Evolutionary conservation across 139 green algal genomes (phyloP).

Genomic region (Closterium sp.): DNA sequence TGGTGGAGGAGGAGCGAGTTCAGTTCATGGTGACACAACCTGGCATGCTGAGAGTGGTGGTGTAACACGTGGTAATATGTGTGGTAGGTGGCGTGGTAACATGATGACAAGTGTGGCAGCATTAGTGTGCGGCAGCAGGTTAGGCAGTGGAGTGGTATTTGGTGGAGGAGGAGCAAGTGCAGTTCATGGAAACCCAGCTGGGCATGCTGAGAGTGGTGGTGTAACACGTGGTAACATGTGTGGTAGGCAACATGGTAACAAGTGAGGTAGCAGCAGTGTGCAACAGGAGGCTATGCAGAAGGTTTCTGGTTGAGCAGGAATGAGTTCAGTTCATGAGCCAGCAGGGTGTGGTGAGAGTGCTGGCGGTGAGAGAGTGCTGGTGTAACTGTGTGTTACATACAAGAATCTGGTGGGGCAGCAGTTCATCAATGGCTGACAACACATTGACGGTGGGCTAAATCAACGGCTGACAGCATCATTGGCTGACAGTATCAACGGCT

Average conservation of each 20-base stretch:
- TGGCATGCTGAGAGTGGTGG: constrained; percentile 35
- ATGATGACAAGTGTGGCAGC: neutral
- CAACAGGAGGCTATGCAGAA: neutral
- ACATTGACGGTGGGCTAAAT: neutral
- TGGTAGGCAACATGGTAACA: too few relatives aligned
- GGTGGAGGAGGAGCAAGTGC: constrained; percentile 36
- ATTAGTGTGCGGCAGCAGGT: neutral
- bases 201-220: constrained; percentile 41
- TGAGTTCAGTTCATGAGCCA: too few relatives aligned
- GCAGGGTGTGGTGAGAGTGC: too few relatives aligned
- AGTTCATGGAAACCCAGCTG: constrained; percentile 46
- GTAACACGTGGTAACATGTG: too few relatives aligned
- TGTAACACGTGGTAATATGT: constrained; percentile 6
- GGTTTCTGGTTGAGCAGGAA: too few relatives aligned
- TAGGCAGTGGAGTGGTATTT: constrained; percentile 35
- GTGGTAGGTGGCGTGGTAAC: neutral
- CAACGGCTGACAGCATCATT: neutral
- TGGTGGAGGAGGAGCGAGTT: constrained; percentile 39
- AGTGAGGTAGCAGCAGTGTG: neutral
- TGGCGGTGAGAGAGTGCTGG: too few relatives aligned
- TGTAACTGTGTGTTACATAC: too few relatives aligned
- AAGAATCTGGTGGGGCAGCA: too few relatives aligned
- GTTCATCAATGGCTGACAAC: neutral
- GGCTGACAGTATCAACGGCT: neutral
- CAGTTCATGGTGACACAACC: constrained; percentile 46